phyloP scores from a whole-genome alignment of 202 grass and related monocot genomes.

The Alloteropsis angusta region DNA sequence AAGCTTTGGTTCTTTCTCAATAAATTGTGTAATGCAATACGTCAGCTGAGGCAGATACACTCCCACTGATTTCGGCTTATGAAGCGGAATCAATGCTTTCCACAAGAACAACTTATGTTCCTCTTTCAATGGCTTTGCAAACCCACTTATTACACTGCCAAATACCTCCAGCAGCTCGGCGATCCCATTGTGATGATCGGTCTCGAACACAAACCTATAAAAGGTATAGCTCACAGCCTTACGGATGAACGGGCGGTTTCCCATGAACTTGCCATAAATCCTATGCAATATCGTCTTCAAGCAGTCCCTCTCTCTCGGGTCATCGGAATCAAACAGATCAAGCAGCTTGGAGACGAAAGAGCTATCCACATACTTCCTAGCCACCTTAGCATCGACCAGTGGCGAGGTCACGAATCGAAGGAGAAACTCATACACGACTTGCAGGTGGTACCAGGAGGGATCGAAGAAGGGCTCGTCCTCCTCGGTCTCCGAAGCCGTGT shows the following conservation, averaged over 20 bases:
- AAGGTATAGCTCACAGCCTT: conserved; percentile 92
- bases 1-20: conserved; percentile 88
- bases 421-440: conserved; percentile 77
- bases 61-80: conserved; percentile 69
- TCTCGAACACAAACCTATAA: conserved; percentile 74
- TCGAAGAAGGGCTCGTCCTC: conserved; percentile 89
- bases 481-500: conserved; percentile 41
- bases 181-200: conserved; percentile 73
- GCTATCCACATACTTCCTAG: conserved; percentile 73
- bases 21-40: conserved; percentile 85
- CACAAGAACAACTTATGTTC: conserved; percentile 84
- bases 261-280: conserved; percentile 93
- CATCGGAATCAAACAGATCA: conserved; percentile 81
- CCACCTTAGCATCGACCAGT: conserved; percentile 60
- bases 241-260: conserved; percentile 69
- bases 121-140: conserved; percentile 86
- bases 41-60: conserved; percentile 78
- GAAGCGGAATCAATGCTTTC: conserved; percentile 74
- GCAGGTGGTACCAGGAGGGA: conserved; percentile 80
- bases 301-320: conserved; percentile 79
- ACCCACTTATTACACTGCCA: conserved; percentile 80
- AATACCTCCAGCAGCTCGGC: conserved; percentile 85
- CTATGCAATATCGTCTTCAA: conserved; percentile 78
- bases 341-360: conserved; percentile 60
- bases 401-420: conserved; percentile 75